Conservation (phyloP, 2,329 filamentous ascomycete genomes). For the Ophiostoma angusticollis region DNA sequence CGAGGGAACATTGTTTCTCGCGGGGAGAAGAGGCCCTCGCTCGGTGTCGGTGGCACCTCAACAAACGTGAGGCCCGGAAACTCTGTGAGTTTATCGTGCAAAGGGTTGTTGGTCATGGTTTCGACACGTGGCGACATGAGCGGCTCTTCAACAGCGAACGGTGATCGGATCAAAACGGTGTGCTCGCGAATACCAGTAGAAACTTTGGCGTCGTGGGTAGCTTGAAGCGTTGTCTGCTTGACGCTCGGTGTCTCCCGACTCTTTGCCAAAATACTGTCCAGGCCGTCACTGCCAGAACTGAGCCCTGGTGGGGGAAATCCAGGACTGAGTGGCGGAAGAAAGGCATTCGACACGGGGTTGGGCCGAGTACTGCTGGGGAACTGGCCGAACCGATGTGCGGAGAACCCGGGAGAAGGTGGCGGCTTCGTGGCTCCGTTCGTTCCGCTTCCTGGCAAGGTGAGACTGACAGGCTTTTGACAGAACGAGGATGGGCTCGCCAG, state of each 20-base stretch:
- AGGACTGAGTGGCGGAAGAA: slow-evolving; percentile 16
- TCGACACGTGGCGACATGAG: slow-evolving; percentile 60
- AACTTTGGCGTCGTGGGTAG: slow-evolving; percentile 13
- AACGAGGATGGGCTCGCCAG: not conserved
- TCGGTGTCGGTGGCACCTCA: slow-evolving; percentile 38
- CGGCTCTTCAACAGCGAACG: slow-evolving; percentile 26
- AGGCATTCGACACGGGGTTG: slow-evolving; percentile 6
- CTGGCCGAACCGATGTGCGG: slow-evolving; percentile 26
- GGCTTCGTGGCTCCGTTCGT: slow-evolving; percentile 24
- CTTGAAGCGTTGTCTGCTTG: too few relatives aligned
- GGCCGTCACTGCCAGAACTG: slow-evolving; percentile 5
- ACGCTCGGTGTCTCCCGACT: slow-evolving; percentile 2
- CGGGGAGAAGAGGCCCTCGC: slow-evolving; percentile 41
- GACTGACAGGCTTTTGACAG: not conserved
- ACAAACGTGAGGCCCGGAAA: slow-evolving; percentile 38
- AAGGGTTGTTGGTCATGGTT: slow-evolving; percentile 57
- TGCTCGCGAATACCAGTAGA: not conserved
- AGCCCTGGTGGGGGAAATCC: slow-evolving; percentile 8
- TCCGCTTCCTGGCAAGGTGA: not conserved
- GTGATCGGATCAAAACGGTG: slow-evolving; percentile 2
- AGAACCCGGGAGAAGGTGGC: slow-evolving; percentile 34
- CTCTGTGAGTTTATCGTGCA: slow-evolving; percentile 35
- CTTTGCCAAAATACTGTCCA: slow-evolving; percentile 7
- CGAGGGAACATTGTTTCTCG: slow-evolving; percentile 39
- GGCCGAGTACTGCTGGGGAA: slow-evolving; percentile 19